phyloP scores from a whole-genome alignment of 345 rosid genomes.

The Corchorus capsularis region DNA sequence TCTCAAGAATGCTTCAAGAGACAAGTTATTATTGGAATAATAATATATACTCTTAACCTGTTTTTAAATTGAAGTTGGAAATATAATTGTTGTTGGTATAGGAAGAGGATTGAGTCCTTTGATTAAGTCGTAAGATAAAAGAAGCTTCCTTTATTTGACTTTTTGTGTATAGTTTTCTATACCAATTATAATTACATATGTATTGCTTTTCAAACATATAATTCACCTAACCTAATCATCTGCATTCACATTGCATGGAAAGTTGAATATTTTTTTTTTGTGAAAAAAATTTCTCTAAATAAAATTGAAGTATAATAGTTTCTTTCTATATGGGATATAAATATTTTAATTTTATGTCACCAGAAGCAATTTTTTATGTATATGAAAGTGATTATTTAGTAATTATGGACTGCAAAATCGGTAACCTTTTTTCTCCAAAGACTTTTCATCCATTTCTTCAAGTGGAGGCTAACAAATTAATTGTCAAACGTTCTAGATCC shows the following conservation, averaged over 20 bases:
- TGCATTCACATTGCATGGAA: not conserved
- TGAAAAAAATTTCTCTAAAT: no score
- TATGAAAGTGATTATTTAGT: no score
- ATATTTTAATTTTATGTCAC: no score
- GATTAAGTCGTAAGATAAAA: not conserved
- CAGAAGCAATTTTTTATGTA: no score
- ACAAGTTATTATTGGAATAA: no score
- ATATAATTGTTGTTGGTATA: not conserved
- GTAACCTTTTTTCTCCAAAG: no score
- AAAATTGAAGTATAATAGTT: no score
- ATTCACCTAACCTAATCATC: not conserved
- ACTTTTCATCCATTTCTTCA: no score
- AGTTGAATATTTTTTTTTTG: not conserved
- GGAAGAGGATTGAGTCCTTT: not conserved
- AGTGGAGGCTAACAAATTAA: no score
- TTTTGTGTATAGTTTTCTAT: not conserved
- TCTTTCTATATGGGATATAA: no score
- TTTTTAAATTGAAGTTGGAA: not conserved
- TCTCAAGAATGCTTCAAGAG: not conserved
- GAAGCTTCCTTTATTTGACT: conserved; percentile 26
- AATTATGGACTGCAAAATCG: no score
- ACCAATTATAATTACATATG: not conserved
- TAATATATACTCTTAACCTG: not conserved
- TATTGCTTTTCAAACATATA: not conserved
- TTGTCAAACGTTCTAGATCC: no score